These are phyloP conservation scores for Lasiodiplodia hormozganensis DNA, from an alignment of 2,329 filamentous ascomycete species.

Conservation along the genomic window DNA sequence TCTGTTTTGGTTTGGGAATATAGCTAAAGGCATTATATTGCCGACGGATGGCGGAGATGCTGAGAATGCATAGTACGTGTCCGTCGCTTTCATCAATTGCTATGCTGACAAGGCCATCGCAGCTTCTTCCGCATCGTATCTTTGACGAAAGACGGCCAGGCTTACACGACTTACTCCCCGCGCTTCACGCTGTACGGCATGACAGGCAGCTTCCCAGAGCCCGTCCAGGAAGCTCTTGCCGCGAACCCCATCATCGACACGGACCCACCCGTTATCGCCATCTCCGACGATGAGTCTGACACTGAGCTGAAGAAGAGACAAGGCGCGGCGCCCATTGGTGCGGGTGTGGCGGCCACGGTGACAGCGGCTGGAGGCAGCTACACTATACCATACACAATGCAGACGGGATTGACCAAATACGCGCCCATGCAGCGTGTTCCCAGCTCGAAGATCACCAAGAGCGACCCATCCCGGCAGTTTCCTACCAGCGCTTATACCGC, in stretches of 20 bases:
- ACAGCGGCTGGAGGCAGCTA: slow-evolving; percentile 40
- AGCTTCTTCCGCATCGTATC: slow-evolving; percentile 59
- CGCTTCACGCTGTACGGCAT: slow-evolving; percentile 71
- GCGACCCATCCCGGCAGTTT: slow-evolving; percentile 56
- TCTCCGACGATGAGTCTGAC: not conserved
- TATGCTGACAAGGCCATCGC: slow-evolving; percentile 24
- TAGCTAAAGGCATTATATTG: slow-evolving; percentile 54
- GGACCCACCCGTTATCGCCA: not conserved
- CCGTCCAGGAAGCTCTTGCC: slow-evolving; percentile 49
- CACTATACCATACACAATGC: slow-evolving; percentile 61
- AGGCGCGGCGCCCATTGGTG: slow-evolving; percentile 21
- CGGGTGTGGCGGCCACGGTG: slow-evolving; percentile 35
- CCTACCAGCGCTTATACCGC: slow-evolving; percentile 64
- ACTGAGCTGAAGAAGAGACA: slow-evolving; percentile 24
- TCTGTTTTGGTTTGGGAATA: slow-evolving; percentile 49
- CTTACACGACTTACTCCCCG: slow-evolving; percentile 64
- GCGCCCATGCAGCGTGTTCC: slow-evolving; percentile 68
- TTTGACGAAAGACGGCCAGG: slow-evolving; percentile 60
- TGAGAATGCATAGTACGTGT: slow-evolving; percentile 35
- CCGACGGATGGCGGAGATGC: slow-evolving; percentile 49
- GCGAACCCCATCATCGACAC: slow-evolving; percentile 9
- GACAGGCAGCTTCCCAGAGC: slow-evolving; percentile 64
- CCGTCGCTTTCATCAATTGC: not conserved
- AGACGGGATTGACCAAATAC: slow-evolving; percentile 65
- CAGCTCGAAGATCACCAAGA: slow-evolving; percentile 64